A percentile compares a stretch with the other conserved stretches of the same genome.
These are phyloP conservation scores for Stenocarpella maydis DNA, from an alignment of 2,329 filamentous ascomycete genomes.

Conservation along the genomic window DNA sequence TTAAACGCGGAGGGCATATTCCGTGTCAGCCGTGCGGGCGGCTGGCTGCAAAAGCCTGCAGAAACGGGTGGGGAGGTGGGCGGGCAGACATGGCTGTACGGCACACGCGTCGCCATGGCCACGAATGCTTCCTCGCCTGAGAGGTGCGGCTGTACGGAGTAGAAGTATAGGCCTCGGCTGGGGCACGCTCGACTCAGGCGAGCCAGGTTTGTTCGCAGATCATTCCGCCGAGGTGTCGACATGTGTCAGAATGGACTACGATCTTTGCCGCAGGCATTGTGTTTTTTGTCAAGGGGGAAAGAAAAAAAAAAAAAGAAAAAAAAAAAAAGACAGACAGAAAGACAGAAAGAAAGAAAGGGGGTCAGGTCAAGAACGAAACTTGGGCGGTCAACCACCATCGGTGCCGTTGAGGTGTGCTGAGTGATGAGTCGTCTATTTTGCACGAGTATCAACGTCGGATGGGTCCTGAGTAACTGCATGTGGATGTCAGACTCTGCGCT, in stretches of 20 bases:
- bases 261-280: neutral
- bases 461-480: too few relatives aligned
- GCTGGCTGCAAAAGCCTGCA: neutral
- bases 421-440: too few relatives aligned
- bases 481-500: too few relatives aligned
- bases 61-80: neutral
- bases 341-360: too few relatives aligned
- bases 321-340: too few relatives aligned
- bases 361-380: too few relatives aligned
- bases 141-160: constrained; percentile 5
- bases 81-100: neutral
- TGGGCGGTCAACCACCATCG: too few relatives aligned
- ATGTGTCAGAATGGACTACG: too few relatives aligned
- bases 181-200: neutral
- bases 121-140: neutral
- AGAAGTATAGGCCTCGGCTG: neutral
- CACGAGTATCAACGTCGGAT: too few relatives aligned
- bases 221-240: constrained; percentile 12
- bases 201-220: neutral
- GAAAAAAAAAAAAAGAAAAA: too few relatives aligned
- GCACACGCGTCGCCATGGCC: constrained; percentile 1
- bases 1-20: constrained; percentile 23
- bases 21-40: constrained; percentile 16
- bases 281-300: too few relatives aligned
- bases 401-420: too few relatives aligned